Conservation (phyloP, 805 yeast genomes). For the Brettanomyces bruxellensis region DNA sequence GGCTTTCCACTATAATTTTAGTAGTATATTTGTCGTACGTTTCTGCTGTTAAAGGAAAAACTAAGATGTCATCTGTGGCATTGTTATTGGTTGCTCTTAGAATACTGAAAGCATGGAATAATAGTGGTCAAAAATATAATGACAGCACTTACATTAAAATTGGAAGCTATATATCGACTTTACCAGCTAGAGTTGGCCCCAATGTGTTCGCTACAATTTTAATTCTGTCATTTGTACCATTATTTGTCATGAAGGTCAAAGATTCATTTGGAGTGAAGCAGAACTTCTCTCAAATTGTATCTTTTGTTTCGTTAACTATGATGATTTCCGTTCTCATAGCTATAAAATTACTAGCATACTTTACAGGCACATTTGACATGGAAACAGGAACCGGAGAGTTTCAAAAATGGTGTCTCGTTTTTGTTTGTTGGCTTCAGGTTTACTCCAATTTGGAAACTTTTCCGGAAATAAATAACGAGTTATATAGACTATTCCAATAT, state of each 20-base stretch:
- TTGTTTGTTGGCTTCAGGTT: slow-evolving; percentile 23
- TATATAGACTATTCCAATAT: slow-evolving; percentile 15
- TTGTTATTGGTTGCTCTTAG: slow-evolving; percentile 35
- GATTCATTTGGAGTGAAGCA: not conserved
- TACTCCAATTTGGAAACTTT: slow-evolving; percentile 22
- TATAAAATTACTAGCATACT: slow-evolving; percentile 19
- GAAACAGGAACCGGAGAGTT: slow-evolving; percentile 4
- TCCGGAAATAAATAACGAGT: slow-evolving; percentile 16
- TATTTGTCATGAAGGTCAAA: slow-evolving; percentile 4
- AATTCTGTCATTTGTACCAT: slow-evolving; percentile 10
- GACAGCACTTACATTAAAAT: slow-evolving; percentile 39
- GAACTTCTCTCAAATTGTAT: slow-evolving; percentile 9
- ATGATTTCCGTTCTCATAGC: slow-evolving; percentile 26
- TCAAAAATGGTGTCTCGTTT: slow-evolving; percentile 17
- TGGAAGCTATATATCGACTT: slow-evolving; percentile 30
- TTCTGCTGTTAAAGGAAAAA: slow-evolving; percentile 6
- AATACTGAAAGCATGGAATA: slow-evolving; percentile 72
- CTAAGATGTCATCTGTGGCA: slow-evolving; percentile 8
- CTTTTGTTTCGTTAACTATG: slow-evolving; percentile 39
- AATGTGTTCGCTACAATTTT: slow-evolving; percentile 10
- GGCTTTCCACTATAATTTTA: slow-evolving; percentile 52
- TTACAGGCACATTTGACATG: slow-evolving; percentile 20
- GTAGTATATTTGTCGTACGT: slow-evolving; percentile 8
- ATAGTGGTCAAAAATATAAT: slow-evolving; percentile 77
- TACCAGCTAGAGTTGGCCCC: slow-evolving; percentile 17